These are phyloP conservation scores for Nitzschia putrida DNA, from an alignment of 108 stramenopile species.

Conservation along the genomic window DNA sequence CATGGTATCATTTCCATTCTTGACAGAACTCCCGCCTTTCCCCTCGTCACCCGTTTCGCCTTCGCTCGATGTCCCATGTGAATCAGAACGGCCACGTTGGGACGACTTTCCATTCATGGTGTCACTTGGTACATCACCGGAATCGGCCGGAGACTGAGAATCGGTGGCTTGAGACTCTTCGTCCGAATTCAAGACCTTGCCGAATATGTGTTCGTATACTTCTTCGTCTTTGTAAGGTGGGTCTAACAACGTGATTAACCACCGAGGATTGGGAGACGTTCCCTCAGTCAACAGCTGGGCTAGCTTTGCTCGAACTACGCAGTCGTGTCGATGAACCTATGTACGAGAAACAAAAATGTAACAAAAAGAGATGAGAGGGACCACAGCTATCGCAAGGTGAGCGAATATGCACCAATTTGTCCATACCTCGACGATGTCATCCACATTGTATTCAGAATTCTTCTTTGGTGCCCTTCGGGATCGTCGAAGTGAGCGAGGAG, in stretches of 20 bases:
- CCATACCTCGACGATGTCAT: conserved; percentile 55
- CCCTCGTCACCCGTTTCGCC: conserved; percentile 24
- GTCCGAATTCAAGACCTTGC: conserved; percentile 25
- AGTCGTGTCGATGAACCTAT: conserved; percentile 39
- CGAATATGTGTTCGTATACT: conserved; percentile 49
- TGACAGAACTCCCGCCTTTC: conserved; percentile 1
- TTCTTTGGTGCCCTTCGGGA: conserved; percentile 45
- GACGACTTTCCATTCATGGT: neutral
- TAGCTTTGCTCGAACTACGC: conserved; percentile 30
- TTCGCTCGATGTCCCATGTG: conserved; percentile 26
- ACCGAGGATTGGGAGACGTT: conserved; percentile 46
- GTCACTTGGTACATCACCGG: neutral
- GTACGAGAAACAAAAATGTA: conserved; percentile 1
- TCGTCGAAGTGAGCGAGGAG: conserved; percentile 26
- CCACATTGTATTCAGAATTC: conserved; percentile 40
- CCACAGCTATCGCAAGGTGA: too few relatives aligned
- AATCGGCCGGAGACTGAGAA: neutral
- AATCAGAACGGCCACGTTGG: neutral
- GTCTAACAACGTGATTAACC: conserved; percentile 49
- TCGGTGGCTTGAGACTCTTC: conserved; percentile 11
- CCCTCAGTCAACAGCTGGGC: conserved; percentile 44
- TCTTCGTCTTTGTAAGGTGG: conserved; percentile 55
- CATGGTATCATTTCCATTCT: neutral
- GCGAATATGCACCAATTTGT: too few relatives aligned
- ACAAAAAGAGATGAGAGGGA: neutral